A percentile compares a stretch with the other conserved stretches of the same genome.
Conservation (phyloP, 1,284 basidiomycete genomes). For the Exsudoporus floridanus region DNA sequence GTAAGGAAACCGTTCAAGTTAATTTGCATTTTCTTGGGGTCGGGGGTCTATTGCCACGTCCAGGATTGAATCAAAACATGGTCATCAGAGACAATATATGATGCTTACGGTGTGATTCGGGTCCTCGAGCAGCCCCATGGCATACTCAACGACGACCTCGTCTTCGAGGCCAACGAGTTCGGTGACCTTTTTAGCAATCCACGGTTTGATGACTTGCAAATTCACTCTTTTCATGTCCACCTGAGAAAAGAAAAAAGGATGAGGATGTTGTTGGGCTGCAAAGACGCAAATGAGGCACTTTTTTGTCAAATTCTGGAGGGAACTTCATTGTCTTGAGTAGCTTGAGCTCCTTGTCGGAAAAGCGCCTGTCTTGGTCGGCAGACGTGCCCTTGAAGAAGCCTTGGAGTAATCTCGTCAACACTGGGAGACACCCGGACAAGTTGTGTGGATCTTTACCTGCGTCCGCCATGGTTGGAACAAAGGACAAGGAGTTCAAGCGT, state of each 20-base stretch:
- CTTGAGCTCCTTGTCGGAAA: constrained; percentile 93
- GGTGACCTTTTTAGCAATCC: constrained; percentile 90
- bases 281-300: constrained; percentile 49
- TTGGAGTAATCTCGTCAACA: constrained; percentile 30
- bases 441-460: constrained; percentile 43
- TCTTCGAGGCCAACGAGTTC: constrained; percentile 94
- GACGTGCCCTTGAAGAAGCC: constrained; percentile 88
- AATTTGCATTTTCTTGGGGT: constrained; percentile 95
- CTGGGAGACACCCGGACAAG: background rate
- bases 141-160: constrained; percentile 95
- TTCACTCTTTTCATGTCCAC: constrained; percentile 97
- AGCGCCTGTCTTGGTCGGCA: constrained; percentile 83
- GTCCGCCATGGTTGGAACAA: constrained; percentile 48
- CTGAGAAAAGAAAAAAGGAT: constrained; percentile 25
- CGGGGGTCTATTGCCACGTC: constrained; percentile 63
- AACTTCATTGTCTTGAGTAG: constrained; percentile 89
- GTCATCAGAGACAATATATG: background rate
- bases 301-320: constrained; percentile 85
- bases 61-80: background rate
- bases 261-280: background rate
- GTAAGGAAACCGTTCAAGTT: constrained; percentile 90
- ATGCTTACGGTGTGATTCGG: constrained; percentile 70
- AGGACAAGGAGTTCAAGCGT: constrained; percentile 8
- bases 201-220: constrained; percentile 83
- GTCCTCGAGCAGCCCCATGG: constrained; percentile 90